Percentiles rank a stretch among this genome's conserved stretches.
phyloP scores from a whole-genome alignment of 2,329 filamentous ascomycete species.

The Cladosporium phlei region DNA sequence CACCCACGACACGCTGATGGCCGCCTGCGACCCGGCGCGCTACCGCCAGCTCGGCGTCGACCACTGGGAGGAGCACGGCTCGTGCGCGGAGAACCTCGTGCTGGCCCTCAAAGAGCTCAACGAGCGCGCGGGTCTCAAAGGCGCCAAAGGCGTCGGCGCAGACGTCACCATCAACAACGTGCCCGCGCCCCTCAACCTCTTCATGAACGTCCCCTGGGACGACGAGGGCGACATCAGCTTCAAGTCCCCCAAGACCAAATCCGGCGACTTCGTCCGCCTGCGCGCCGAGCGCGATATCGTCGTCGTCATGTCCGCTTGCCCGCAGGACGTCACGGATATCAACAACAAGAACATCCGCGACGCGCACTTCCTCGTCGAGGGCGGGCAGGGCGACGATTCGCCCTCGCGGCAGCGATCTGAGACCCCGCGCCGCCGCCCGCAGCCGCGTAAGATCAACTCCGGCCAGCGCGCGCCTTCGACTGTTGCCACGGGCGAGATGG shows the following conservation, averaged over 20 bases:
- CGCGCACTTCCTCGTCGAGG: conserved; percentile 40
- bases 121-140: conserved; percentile 43
- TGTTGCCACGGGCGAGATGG: conserved; percentile 15
- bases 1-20: conserved; percentile 45
- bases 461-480: conserved; percentile 15
- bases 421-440: conserved; percentile 20
- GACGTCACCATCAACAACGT: conserved; percentile 46
- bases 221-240: conserved; percentile 39
- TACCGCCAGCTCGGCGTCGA: conserved; percentile 41
- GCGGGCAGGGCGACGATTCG: conserved; percentile 26
- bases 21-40: conserved; percentile 43
- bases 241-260: conserved; percentile 36
- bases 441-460: conserved; percentile 20
- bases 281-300: conserved; percentile 43
- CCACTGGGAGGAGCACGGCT: conserved; percentile 43
- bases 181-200: conserved; percentile 44
- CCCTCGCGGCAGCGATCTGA: conserved; percentile 19
- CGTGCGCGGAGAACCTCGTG: conserved; percentile 47
- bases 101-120: conserved; percentile 46
- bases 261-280: conserved; percentile 41
- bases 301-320: conserved; percentile 46
- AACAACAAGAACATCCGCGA: conserved; percentile 40
- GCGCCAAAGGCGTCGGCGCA: conserved; percentile 42
- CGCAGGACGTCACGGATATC: conserved; percentile 42
- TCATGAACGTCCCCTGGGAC: conserved; percentile 46